These are phyloP conservation scores for Colletotrichum lupini DNA, from an alignment of 2,329 filamentous ascomycete genomes.

Conservation along the genomic window DNA sequence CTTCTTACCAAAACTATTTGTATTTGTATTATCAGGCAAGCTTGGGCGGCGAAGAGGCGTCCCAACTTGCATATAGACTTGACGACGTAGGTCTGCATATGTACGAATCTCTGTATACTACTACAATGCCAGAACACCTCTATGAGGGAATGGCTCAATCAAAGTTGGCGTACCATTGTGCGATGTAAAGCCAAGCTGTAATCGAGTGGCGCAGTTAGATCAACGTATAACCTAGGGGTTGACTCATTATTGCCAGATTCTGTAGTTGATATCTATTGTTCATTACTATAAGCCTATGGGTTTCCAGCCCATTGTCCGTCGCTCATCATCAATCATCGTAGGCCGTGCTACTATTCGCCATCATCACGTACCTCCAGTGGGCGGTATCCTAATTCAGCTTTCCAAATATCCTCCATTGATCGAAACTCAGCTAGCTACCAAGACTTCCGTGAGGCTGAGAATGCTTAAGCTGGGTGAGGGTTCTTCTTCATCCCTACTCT, in stretches of 20 bases:
- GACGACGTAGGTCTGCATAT: constrained; percentile 31
- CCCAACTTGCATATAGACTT: constrained; percentile 36
- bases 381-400: background rate
- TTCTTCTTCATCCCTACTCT: constrained; percentile 6
- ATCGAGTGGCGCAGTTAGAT: background rate
- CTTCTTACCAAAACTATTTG: constrained; percentile 29
- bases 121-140: constrained; percentile 24
- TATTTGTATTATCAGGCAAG: constrained; percentile 34
- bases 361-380: background rate
- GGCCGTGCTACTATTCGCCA: background rate
- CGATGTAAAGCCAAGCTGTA: background rate
- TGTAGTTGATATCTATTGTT: background rate
- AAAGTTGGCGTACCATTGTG: background rate
- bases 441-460: background rate
- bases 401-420: background rate
- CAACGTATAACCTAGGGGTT: background rate
- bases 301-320: background rate
- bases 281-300: background rate
- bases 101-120: constrained; percentile 37
- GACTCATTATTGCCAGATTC: background rate
- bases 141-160: constrained; percentile 1
- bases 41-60: constrained; percentile 26
- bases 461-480: background rate
- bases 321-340: background rate
- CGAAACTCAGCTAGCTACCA: background rate